Conservation (phyloP, 2,329 filamentous ascomycete genomes). For the Verticillium nubilum region DNA sequence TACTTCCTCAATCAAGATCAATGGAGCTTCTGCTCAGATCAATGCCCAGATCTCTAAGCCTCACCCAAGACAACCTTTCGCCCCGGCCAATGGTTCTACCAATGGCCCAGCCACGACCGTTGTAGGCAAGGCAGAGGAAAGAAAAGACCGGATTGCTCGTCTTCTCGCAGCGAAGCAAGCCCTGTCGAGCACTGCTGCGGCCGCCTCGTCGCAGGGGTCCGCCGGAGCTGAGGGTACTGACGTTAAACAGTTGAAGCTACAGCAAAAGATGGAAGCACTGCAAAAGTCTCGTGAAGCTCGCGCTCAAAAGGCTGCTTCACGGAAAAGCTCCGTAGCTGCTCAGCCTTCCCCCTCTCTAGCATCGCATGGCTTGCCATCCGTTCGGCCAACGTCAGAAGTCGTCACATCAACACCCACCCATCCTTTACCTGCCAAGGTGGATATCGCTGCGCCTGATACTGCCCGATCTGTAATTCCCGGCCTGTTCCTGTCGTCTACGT, state of each 20-base stretch:
- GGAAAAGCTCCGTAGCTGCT: slow-evolving; percentile 4
- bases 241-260: slow-evolving; percentile 68
- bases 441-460: not conserved
- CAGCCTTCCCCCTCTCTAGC: not conserved
- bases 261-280: slow-evolving; percentile 73
- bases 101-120: not conserved
- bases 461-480: not conserved
- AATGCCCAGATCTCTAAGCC: not conserved
- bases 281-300: slow-evolving; percentile 49
- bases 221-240: slow-evolving; percentile 10
- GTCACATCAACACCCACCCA: not conserved
- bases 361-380: not conserved
- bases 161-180: slow-evolving; percentile 68
- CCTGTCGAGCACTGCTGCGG: slow-evolving; percentile 30
- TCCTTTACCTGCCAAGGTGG: not conserved
- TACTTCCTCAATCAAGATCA: not conserved
- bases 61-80: not conserved
- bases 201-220: slow-evolving; percentile 8
- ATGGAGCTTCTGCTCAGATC: not conserved
- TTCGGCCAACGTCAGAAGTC: not conserved
- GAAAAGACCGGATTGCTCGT: slow-evolving; percentile 72
- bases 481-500: slow-evolving; percentile 6
- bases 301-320: slow-evolving; percentile 26
- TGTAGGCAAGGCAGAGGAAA: slow-evolving; percentile 45
- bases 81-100: not conserved